Base-by-base conservation (phyloP, 352 stramenopile species). In the Blastocystis sp. region DNA sequence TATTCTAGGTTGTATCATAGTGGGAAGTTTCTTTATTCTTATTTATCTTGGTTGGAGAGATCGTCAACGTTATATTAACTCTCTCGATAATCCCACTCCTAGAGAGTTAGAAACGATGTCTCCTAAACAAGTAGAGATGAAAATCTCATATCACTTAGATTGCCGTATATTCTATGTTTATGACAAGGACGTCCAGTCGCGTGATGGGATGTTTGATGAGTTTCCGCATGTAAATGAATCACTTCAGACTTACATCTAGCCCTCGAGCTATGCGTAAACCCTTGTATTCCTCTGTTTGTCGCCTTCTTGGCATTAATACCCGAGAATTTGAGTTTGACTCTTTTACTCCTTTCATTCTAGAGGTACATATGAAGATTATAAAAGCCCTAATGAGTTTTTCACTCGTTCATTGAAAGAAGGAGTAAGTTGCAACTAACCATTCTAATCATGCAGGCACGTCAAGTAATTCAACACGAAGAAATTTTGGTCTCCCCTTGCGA, bases 341-440 rank as follows among this genome's bases (percentile, higher is more conserved):
- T 5, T 19, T n/a, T 27, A n/a, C 1, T 3, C 2, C 22, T 0
- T 27, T 54, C 11, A 22, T 48, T 56, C 7, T 53, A 89, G 78
- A 27, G 78, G 78, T 4, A 62, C 13, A 24, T 89, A 77, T n/a
- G 57, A 89, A 44, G 78, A 89, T 56, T 89, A 89, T 57, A 27
- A 79, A 24, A 89, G 57, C 1, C 78, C 78, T 13, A 79, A 79
- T 48, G 19, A 48, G 27, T 89, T 89, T 59, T 89, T 89, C 66
- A 89, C 78, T 48, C 78, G 78, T 4, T 48, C 40, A 48, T 48
- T 48, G 9, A 48, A 48, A 9, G 40, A 48, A 48, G 40, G 40
- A 9, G 40, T 48, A 48, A 48, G 9, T 48, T 9, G 40, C 2
- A 48, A 48, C 40, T 2, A 9, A 9, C 40, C n/a, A n/a, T 44